A percentile compares a stretch with the other conserved stretches of the same genome.
phyloP scores from a whole-genome alignment of 2,329 filamentous ascomycete species.

The Sporothrix protearum region DNA sequence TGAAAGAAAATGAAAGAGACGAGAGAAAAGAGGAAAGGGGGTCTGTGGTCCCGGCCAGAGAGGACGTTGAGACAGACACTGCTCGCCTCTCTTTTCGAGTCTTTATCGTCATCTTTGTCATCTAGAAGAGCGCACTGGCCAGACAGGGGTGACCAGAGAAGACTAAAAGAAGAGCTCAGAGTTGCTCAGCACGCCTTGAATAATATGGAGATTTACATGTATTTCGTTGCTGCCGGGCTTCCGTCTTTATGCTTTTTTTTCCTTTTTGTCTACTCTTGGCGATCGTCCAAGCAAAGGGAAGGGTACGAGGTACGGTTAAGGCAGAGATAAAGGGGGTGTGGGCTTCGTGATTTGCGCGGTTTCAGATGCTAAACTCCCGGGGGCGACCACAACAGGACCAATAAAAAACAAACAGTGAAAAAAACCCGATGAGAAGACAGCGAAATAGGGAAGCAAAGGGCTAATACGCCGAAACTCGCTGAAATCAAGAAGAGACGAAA shows the following conservation, averaged over 20 bases:
- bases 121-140: not conserved
- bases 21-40: not conserved
- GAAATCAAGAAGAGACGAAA: not conserved
- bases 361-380: slow-evolving; percentile 23
- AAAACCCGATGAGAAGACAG: not conserved
- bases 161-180: not conserved
- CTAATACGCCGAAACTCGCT: not conserved
- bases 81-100: not conserved
- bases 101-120: not conserved
- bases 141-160: not conserved
- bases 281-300: not conserved
- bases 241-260: slow-evolving; percentile 1
- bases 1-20: not conserved
- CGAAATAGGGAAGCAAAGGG: no score
- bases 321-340: not conserved
- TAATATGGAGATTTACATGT: not conserved
- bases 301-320: not conserved
- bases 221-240: slow-evolving; percentile 11
- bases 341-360: slow-evolving; percentile 15
- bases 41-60: not conserved
- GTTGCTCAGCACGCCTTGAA: not conserved
- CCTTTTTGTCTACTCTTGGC: not conserved
- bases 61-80: not conserved
- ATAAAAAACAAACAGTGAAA: not conserved
- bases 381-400: not conserved